Evolutionary conservation across 805 yeast species (phyloP).

Genomic region (Metschnikowia similis): DNA sequence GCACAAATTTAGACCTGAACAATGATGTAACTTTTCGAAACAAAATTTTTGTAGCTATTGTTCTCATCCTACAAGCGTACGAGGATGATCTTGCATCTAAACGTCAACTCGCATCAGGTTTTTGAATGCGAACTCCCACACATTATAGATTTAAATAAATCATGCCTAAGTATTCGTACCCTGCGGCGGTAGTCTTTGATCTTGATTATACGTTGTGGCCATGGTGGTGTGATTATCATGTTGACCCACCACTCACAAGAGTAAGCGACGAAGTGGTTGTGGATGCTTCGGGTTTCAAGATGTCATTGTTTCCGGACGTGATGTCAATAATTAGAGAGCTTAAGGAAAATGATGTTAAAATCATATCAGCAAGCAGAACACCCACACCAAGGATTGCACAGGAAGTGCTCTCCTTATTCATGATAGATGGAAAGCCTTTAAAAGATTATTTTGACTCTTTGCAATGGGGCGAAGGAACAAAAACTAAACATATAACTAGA

Average conservation of each 20-base stretch:
- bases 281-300: slow-evolving; percentile 52
- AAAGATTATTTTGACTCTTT: slow-evolving; percentile 48
- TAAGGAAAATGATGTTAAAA: slow-evolving; percentile 40
- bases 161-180: slow-evolving; percentile 18
- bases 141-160: neutral
- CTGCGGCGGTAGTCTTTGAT: slow-evolving; percentile 61
- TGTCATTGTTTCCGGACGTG: slow-evolving; percentile 66
- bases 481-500: slow-evolving; percentile 50
- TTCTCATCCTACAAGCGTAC: slow-evolving; percentile 8
- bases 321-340: slow-evolving; percentile 56
- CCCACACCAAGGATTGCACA: slow-evolving; percentile 74
- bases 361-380: slow-evolving; percentile 77
- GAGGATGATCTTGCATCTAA: slow-evolving; percentile 7
- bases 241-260: slow-evolving; percentile 43
- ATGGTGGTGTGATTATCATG: slow-evolving; percentile 78
- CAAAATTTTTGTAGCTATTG: slow-evolving; percentile 5
- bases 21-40: slow-evolving; percentile 6
- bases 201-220: slow-evolving; percentile 80
- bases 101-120: neutral
- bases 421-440: slow-evolving; percentile 52
- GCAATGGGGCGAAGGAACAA: slow-evolving; percentile 69
- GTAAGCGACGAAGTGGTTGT: slow-evolving; percentile 31
- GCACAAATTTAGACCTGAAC: slow-evolving; percentile 6
- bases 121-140: neutral
- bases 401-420: slow-evolving; percentile 51